These are phyloP conservation scores for Capronia coronata DNA, from an alignment of 2,329 filamentous ascomycete species.

Conservation along the genomic window DNA sequence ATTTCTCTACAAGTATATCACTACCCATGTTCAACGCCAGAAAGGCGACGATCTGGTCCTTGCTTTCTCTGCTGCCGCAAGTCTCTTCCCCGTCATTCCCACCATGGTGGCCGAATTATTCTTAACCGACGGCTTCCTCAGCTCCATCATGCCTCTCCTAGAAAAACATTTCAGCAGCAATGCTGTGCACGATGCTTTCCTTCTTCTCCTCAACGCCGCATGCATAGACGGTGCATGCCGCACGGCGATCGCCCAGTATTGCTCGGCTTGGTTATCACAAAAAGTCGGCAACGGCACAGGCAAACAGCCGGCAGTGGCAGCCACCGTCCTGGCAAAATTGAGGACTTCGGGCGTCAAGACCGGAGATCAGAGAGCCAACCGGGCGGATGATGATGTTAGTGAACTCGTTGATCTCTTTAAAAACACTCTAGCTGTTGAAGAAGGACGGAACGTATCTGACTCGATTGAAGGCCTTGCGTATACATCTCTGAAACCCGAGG, in stretches of 20 bases:
- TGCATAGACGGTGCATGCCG: conserved; percentile 79
- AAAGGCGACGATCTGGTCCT: conserved; percentile 84
- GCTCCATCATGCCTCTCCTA: conserved; percentile 68
- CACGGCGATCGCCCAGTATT: conserved; percentile 77
- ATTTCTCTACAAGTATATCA: conserved; percentile 68
- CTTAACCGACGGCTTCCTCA: conserved; percentile 78
- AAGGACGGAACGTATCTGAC: conserved; percentile 57
- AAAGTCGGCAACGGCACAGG: conserved; percentile 68
- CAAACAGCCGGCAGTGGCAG: conserved; percentile 48
- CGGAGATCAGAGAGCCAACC: conserved; percentile 32
- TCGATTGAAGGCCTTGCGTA: conserved; percentile 90
- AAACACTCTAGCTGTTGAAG: conserved; percentile 35
- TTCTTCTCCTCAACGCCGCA: conserved; percentile 86
- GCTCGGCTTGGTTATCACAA: conserved; percentile 78
- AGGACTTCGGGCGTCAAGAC: conserved; percentile 32
- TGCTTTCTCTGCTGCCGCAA: conserved; percentile 86
- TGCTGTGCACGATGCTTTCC: conserved; percentile 75
- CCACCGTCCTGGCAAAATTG: conserved; percentile 67
- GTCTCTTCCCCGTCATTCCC: conserved; percentile 79
- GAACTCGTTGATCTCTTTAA: conserved; percentile 52
- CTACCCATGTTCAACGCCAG: conserved; percentile 60
- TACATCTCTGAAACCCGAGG: conserved; percentile 73
- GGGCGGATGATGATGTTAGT: conserved; percentile 41
- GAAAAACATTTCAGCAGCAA: conserved; percentile 74
- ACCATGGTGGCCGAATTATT: conserved; percentile 71